phyloP scores from a whole-genome alignment of 176 grass and related monocot genomes.

The Phragmites australis region DNA sequence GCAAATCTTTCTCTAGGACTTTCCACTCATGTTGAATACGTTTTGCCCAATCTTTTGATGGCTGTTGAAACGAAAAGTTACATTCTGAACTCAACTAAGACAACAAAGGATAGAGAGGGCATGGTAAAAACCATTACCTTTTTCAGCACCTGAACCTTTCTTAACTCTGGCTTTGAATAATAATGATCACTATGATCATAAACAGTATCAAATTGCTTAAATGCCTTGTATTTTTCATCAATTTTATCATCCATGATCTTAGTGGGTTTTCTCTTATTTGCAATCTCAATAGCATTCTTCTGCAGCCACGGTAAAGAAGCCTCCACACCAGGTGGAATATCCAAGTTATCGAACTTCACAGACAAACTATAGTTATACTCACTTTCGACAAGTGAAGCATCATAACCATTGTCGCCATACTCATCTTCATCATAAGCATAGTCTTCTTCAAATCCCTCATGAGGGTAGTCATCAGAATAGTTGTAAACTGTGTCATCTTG shows the following conservation, averaged over 20 bases:
- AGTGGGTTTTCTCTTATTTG: constrained; percentile 41
- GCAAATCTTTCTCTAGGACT: constrained; percentile 79
- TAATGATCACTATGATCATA: constrained; percentile 67
- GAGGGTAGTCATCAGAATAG: constrained; percentile 46
- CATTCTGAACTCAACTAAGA: background rate
- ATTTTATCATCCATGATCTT: constrained; percentile 52
- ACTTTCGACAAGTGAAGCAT: constrained; percentile 40
- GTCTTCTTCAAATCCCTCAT: constrained; percentile 57
- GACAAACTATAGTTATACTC: constrained; percentile 65
- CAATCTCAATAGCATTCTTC: constrained; percentile 33
- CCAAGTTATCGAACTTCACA: constrained; percentile 65
- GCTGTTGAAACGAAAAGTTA: constrained; percentile 56
- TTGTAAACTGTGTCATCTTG: constrained; percentile 31
- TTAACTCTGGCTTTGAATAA: constrained; percentile 47
- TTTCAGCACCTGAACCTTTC: constrained; percentile 39
- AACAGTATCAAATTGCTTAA: constrained; percentile 85
- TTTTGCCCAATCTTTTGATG: constrained; percentile 76
- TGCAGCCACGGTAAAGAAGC: constrained; percentile 57
- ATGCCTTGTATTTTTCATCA: constrained; percentile 65
- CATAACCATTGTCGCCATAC: constrained; percentile 50
- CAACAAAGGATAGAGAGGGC: background rate
- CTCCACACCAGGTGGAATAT: constrained; percentile 51
- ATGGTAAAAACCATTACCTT: constrained; percentile 44
- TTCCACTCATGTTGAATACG: constrained; percentile 83
- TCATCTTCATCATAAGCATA: constrained; percentile 71